These are phyloP conservation scores for Yamadazyma takamatsuzukensis DNA, from an alignment of 805 yeast species.

Conservation along the genomic window DNA sequence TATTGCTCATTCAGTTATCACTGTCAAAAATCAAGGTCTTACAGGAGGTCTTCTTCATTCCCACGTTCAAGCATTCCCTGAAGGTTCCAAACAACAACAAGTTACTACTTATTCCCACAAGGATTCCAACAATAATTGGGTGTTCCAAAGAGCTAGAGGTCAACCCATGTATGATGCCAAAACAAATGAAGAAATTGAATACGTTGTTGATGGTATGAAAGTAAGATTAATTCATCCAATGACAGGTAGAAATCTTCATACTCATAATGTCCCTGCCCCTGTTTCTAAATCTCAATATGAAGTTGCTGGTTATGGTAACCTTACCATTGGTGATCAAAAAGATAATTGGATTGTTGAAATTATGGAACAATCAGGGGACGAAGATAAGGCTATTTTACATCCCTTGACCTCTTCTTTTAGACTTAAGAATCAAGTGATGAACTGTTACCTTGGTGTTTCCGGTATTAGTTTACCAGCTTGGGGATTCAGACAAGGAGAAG, in stretches of 20 bases:
- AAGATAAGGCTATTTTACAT: conserved; percentile 55
- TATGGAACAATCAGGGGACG: conserved; percentile 53
- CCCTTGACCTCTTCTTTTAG: conserved; percentile 84
- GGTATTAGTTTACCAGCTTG: conserved; percentile 84
- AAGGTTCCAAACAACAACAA: conserved; percentile 46
- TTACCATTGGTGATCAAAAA: conserved; percentile 60
- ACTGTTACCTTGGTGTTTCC: conserved; percentile 83
- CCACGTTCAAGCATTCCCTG: conserved; percentile 44
- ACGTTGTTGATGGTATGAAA: conserved; percentile 54
- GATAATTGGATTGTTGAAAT: conserved; percentile 79
- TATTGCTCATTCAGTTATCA: conserved; percentile 43
- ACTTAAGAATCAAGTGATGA: conserved; percentile 60
- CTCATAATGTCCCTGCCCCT: conserved; percentile 66
- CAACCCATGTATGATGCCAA: conserved; percentile 29
- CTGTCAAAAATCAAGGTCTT: conserved; percentile 42
- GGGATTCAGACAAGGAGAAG: conserved; percentile 99
- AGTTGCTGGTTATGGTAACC: conserved; percentile 72
- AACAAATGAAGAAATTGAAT: conserved; percentile 29
- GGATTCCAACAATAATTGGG: conserved; percentile 43
- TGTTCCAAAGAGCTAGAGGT: conserved; percentile 47
- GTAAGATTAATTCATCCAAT: conserved; percentile 60
- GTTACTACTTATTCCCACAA: conserved; percentile 46
- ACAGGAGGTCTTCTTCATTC: conserved; percentile 46
- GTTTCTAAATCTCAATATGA: conserved; percentile 52
- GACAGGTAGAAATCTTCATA: conserved; percentile 66